phyloP scores from a whole-genome alignment of 202 grass and related monocot species.

The Eragrostis tef region DNA sequence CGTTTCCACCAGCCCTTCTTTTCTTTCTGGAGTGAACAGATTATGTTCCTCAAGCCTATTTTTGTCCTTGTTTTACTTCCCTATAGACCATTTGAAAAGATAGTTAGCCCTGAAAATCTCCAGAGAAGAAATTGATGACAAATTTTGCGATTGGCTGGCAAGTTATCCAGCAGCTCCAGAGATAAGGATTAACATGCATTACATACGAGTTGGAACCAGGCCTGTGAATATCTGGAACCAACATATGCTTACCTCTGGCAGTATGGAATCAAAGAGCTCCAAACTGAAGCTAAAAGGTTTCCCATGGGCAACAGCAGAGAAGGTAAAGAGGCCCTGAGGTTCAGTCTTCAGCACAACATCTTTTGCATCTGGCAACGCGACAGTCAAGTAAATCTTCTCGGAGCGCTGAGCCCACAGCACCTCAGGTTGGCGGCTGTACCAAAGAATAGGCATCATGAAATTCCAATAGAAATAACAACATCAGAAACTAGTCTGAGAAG shows the following conservation, averaged over 20 bases:
- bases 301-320: slow-evolving; percentile 62
- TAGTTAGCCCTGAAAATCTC: slow-evolving; percentile 17
- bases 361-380: slow-evolving; percentile 83
- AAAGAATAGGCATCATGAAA: slow-evolving; percentile 37
- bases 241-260: slow-evolving; percentile 64
- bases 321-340: slow-evolving; percentile 70
- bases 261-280: slow-evolving; percentile 76
- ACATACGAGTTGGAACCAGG: background rate
- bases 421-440: slow-evolving; percentile 84
- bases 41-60: slow-evolving; percentile 77
- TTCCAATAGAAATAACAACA: background rate
- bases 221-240: slow-evolving; percentile 12
- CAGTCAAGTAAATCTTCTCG: slow-evolving; percentile 86
- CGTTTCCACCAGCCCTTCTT: slow-evolving; percentile 95
- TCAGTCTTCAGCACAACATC: slow-evolving; percentile 74
- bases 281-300: slow-evolving; percentile 78
- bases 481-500: background rate
- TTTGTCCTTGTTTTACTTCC: slow-evolving; percentile 84
- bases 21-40: slow-evolving; percentile 87
- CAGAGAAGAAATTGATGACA: slow-evolving; percentile 9
- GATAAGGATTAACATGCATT: background rate
- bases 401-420: slow-evolving; percentile 91
- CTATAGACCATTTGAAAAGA: slow-evolving; percentile 43
- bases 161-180: slow-evolving; percentile 16
- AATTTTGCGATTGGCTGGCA: background rate